Base-by-base conservation (phyloP, 257 asterid species). In the Solanum microdontum region DNA sequence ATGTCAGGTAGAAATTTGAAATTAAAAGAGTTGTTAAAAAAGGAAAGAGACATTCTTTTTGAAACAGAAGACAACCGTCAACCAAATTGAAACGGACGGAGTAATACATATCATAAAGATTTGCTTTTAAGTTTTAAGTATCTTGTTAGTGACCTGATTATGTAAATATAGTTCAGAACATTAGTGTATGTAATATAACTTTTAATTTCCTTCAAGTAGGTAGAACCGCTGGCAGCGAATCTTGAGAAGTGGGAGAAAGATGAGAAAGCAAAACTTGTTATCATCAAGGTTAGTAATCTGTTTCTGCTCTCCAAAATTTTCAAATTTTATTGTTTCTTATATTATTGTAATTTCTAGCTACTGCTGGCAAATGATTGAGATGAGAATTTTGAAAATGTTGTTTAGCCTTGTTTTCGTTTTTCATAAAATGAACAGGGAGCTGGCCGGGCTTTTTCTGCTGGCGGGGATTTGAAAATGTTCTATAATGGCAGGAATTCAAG, bases 391-490 rank as follows among this genome's bases (percentile, higher is more conserved):
- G 82, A 23, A 86, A 75, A 73, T 74, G 55, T 43, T 55, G 26
- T 14, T 89, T 23, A 24, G 24, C 6, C 84, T 15, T 64, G 40
- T 87, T 30, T 87, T 84, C 48, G 24, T 85, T 85, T 86, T 89
- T 51, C 23, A 82, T 40, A 66, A 82, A 82, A 21, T 48, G 10
- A 72, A 33, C 74, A 96, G 99, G 99, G 98, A 87, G 90, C 98
- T 84, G 99, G 99, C 73, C 98, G 98, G 36, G 98, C 98, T 69
- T 96, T 92, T 90, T 96, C 98, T 24, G 99, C 99, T 72, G 99
- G 99, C 23, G 99, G 99, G 86, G 99, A 96, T 90, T 90, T 96
- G 40, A 96, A 94, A 86, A 92, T 94, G 98, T 96, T 96, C 88
- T 94, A 95, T 69, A 94, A 94, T 75, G 98, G 98, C 89, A 93